Conservation (phyloP, 2,329 filamentous ascomycete genomes). For the Ambrosiella cleistominuta region DNA sequence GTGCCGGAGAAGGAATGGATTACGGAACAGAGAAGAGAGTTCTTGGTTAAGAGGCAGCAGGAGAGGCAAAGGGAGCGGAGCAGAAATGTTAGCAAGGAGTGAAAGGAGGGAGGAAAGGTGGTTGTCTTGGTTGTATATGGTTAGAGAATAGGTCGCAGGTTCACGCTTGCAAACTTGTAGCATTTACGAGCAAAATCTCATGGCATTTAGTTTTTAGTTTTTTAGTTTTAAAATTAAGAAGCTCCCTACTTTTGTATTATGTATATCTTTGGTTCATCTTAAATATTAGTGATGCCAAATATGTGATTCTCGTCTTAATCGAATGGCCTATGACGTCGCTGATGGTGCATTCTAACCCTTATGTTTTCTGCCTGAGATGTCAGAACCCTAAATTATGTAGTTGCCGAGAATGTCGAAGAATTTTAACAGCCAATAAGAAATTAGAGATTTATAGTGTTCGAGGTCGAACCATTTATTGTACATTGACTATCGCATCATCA, state of each 20-base stretch:
- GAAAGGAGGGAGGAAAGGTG: slow-evolving; percentile 17
- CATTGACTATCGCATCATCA: background rate
- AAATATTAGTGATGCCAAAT: background rate
- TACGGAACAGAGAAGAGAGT: slow-evolving; percentile 18
- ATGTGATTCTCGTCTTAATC: too few relatives aligned
- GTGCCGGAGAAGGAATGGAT: slow-evolving; percentile 20
- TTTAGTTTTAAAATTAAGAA: background rate
- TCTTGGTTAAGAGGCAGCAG: slow-evolving; percentile 10
- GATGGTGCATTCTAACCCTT: background rate
- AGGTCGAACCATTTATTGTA: background rate
- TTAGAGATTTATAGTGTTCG: background rate
- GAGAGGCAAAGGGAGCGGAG: slow-evolving; percentile 1
- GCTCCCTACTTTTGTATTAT: background rate
- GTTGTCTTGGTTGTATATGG: too few relatives aligned
- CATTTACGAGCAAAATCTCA: background rate
- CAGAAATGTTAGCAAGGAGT: background rate
- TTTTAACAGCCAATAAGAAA: background rate
- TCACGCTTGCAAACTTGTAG: background rate
- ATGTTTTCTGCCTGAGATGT: background rate
- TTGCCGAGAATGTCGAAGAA: background rate
- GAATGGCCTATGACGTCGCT: background rate
- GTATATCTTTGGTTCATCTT: background rate
- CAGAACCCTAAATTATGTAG: background rate
- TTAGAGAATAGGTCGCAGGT: background rate
- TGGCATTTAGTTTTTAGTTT: background rate